A percentile compares a stretch with the other conserved stretches of the same genome.
phyloP scores from a whole-genome alignment of 768 basidiomycete species.

The Mrakia blollopis region DNA sequence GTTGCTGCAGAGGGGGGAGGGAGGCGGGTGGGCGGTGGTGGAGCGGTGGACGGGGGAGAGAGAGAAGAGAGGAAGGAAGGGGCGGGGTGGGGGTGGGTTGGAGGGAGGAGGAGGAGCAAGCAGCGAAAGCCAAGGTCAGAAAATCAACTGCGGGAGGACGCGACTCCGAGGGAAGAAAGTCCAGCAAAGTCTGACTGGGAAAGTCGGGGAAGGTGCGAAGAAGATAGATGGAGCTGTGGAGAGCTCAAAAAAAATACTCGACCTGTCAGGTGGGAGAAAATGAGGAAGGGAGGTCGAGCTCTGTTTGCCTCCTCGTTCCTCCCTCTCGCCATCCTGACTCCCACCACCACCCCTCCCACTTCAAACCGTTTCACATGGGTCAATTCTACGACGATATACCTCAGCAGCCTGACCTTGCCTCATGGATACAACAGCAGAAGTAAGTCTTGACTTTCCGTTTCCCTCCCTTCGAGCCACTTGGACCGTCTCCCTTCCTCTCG shows the following conservation, averaged over 20 bases:
- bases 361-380: background rate
- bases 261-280: too few species aligned
- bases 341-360: too few species aligned
- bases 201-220: too few species aligned
- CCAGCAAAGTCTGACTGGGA: too few species aligned
- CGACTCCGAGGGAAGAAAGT: too few species aligned
- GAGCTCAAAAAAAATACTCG: too few species aligned
- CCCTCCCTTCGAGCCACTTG: background rate
- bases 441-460: background rate
- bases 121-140: too few species aligned
- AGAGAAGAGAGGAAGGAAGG: background rate
- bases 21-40: background rate
- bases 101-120: background rate
- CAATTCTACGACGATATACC: constrained; percentile 25
- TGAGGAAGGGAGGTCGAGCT: too few species aligned
- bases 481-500: background rate
- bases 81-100: background rate
- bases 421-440: constrained; percentile 14
- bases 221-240: too few species aligned
- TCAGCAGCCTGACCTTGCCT: background rate
- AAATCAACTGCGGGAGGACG: too few species aligned
- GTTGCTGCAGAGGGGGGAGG: background rate
- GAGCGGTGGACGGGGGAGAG: background rate
- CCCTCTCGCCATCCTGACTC: too few species aligned
- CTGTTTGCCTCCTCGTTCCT: too few species aligned